Conservation (phyloP, 2,329 filamentous ascomycete genomes). For the Xylariales sp. region DNA sequence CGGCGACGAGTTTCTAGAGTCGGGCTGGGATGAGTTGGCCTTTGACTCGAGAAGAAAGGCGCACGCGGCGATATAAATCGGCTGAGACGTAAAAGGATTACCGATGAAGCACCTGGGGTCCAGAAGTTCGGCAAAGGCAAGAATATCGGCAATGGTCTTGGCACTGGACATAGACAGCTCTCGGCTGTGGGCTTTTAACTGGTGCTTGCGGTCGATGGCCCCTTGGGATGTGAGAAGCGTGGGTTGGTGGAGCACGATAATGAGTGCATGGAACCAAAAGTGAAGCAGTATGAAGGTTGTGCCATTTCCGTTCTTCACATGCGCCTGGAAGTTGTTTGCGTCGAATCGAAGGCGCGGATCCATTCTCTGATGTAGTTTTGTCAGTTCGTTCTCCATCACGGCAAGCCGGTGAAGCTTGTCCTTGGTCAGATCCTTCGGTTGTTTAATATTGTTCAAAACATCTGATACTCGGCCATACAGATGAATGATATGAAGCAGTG, state of each 20-base stretch:
- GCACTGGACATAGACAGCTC: slow-evolving; percentile 88
- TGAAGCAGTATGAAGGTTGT: slow-evolving; percentile 89
- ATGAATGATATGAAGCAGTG: slow-evolving; percentile 84
- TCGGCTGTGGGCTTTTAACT: slow-evolving; percentile 82
- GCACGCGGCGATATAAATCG: slow-evolving; percentile 91
- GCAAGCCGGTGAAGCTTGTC: slow-evolving; percentile 78
- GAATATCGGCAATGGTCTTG: slow-evolving; percentile 90
- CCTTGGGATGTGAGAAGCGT: slow-evolving; percentile 82
- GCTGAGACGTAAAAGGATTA: slow-evolving; percentile 89
- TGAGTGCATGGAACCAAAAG: slow-evolving; percentile 89
- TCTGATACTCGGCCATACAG: slow-evolving; percentile 88
- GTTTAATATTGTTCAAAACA: slow-evolving; percentile 82
- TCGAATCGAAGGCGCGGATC: slow-evolving; percentile 84
- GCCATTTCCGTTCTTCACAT: slow-evolving; percentile 82
- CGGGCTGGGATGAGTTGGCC: slow-evolving; percentile 73
- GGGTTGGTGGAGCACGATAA: slow-evolving; percentile 86
- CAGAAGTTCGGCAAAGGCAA: slow-evolving; percentile 86
- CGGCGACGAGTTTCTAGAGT: slow-evolving; percentile 70
- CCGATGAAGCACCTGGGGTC: slow-evolving; percentile 88
- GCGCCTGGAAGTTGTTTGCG: slow-evolving; percentile 85
- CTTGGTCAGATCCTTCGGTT: slow-evolving; percentile 77
- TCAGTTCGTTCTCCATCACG: slow-evolving; percentile 84
- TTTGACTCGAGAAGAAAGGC: slow-evolving; percentile 88
- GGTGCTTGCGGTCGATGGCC: slow-evolving; percentile 68
- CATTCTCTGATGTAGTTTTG: slow-evolving; percentile 76